phyloP scores from a whole-genome alignment of 2,329 filamentous ascomycete species.

The Verticillium dahliae region DNA sequence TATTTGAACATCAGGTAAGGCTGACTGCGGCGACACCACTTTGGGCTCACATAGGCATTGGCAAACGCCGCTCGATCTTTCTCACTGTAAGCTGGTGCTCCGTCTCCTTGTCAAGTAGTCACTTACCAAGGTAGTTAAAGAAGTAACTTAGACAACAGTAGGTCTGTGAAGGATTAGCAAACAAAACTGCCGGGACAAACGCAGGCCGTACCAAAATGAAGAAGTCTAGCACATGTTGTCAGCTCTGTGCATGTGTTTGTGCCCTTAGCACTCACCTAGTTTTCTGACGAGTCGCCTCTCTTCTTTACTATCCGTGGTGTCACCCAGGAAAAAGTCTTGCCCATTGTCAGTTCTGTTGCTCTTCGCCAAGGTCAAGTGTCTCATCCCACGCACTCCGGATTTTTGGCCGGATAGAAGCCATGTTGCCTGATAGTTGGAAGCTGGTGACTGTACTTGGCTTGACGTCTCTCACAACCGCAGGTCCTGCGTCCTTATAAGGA shows the following conservation, averaged over 20 bases:
- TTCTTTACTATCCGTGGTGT: conserved; percentile 12
- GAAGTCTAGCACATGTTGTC: conserved; percentile 16
- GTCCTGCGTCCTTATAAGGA: not conserved
- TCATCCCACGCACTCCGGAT: not conserved
- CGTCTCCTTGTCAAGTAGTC: too few species aligned
- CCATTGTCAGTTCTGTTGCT: too few species aligned
- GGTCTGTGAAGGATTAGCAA: conserved; percentile 11
- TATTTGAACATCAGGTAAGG: not conserved
- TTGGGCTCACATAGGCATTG: conserved; percentile 8
- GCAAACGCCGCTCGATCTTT: conserved; percentile 11
- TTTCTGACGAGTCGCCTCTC: conserved; percentile 21
- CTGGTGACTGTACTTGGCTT: too few species aligned
- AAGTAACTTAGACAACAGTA: conserved; percentile 28
- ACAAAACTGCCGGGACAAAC: not conserved
- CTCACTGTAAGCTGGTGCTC: not conserved
- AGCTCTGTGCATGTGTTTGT: accelerated
- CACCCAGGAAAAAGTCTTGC: conserved; percentile 11
- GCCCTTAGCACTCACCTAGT: conserved; percentile 11
- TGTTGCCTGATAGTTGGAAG: not conserved
- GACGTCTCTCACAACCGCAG: not conserved
- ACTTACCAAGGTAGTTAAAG: conserved; percentile 29
- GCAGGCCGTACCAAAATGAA: conserved; percentile 19
- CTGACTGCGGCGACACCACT: not conserved
- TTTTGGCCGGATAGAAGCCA: not conserved
- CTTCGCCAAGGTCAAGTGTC: too few species aligned